Percentiles rank a stretch among this genome's conserved stretches.
phyloP scores from a whole-genome alignment of 306 rosid genomes.

The Prunus salicina region DNA sequence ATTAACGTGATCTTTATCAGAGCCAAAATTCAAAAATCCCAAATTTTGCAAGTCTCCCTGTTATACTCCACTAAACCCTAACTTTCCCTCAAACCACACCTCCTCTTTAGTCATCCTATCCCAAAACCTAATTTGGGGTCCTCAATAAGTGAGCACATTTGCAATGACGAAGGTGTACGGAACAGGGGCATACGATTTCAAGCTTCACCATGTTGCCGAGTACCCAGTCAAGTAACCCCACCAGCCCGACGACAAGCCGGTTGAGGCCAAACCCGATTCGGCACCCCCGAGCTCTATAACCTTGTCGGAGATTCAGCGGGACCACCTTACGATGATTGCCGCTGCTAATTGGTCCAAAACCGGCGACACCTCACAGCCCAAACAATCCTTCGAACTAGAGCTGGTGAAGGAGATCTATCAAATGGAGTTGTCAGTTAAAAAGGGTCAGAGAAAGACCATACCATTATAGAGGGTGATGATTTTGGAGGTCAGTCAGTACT shows the following conservation, averaged over 20 bases:
- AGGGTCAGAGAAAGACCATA: constrained; percentile 66
- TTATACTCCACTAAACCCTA: neutral
- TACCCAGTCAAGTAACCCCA: constrained; percentile 50
- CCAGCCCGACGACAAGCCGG: constrained; percentile 39
- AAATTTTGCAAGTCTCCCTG: neutral
- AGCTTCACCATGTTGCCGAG: constrained; percentile 95
- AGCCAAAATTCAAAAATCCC: neutral
- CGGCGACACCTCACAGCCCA: constrained; percentile 30
- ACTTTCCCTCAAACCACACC: neutral
- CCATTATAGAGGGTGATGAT: constrained; percentile 94
- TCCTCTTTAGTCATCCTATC: neutral
- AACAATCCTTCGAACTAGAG: constrained; percentile 57
- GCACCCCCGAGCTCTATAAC: constrained; percentile 65
- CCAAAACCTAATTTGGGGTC: constrained; percentile 18
- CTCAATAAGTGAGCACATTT: neutral
- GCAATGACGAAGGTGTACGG: constrained; percentile 89
- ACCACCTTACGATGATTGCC: constrained; percentile 85
- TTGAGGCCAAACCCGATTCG: constrained; percentile 52
- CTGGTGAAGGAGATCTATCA: constrained; percentile 70
- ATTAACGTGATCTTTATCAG: no score
- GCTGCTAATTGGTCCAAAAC: constrained; percentile 64
- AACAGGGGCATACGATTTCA: constrained; percentile 77
- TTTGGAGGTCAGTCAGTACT: constrained; percentile 89
- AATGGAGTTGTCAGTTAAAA: constrained; percentile 60
- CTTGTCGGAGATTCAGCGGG: constrained; percentile 81